A percentile compares a stretch with the other conserved stretches of the same genome.
These are phyloP conservation scores for Naganishia friedmannii DNA, from an alignment of 768 basidiomycete species.

Conservation along the genomic window DNA sequence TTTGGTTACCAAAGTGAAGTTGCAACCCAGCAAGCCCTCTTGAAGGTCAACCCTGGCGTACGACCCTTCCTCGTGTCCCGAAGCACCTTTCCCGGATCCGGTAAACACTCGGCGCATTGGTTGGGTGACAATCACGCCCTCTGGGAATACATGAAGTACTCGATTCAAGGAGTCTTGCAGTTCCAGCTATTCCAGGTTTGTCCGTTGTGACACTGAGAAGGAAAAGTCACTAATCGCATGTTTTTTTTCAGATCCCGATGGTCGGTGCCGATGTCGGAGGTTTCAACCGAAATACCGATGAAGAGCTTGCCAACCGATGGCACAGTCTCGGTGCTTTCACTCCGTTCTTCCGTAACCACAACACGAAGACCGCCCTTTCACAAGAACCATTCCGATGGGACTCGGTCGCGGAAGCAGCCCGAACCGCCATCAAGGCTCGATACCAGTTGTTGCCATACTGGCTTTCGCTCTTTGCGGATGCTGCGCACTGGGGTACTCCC, in stretches of 20 bases:
- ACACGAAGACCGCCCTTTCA: constrained; percentile 59
- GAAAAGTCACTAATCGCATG: background rate
- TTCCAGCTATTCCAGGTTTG: constrained; percentile 74
- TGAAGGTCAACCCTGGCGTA: constrained; percentile 59
- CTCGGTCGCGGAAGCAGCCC: constrained; percentile 69
- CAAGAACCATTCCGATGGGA: constrained; percentile 82
- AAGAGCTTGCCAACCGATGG: constrained; percentile 80
- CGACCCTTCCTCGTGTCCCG: constrained; percentile 59
- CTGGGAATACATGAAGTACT: constrained; percentile 70
- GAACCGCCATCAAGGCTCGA: constrained; percentile 67
- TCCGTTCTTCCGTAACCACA: constrained; percentile 78
- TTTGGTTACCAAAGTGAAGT: constrained; percentile 63
- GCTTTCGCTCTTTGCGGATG: constrained; percentile 49
- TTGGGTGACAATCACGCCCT: constrained; percentile 74
- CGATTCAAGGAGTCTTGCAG: constrained; percentile 72
- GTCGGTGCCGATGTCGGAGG: constrained; percentile 73
- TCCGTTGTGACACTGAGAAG: background rate
- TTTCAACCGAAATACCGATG: constrained; percentile 63
- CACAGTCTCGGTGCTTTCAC: constrained; percentile 80
- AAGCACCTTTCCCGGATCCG: constrained; percentile 47
- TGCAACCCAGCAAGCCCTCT: constrained; percentile 63
- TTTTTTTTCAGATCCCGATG: constrained; percentile 66
- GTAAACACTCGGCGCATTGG: constrained; percentile 37
- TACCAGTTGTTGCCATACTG: constrained; percentile 76
- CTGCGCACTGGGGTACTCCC: constrained; percentile 52